Base-by-base conservation (phyloP, 2,329 filamentous ascomycete genomes). In the Plectosphaerella cucumerina region DNA sequence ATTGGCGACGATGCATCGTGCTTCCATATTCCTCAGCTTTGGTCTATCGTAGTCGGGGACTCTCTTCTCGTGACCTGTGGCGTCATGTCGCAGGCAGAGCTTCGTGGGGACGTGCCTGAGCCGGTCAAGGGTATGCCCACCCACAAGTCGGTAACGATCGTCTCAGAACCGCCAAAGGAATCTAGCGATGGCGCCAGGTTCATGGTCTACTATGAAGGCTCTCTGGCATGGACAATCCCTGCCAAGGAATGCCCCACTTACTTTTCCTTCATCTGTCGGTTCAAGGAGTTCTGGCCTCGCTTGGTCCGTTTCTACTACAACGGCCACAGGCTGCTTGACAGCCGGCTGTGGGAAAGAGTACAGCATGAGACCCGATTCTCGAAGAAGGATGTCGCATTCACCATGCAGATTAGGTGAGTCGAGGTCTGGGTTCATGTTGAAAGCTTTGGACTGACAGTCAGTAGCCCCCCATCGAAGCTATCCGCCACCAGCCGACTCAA, bases 21-120 rank as follows among this genome's bases (percentile, higher is more conserved):
- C 48, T 77, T 75, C 50, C 74, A 78, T 50, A 70, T 78, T 43
- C 63, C 70, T 1, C 76, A 78, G 55, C 50, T 76, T 10, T 78
- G 75, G 76, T 73, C 69, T 53, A 55, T 78, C 5, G 60, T 76
- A 6, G 53, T 78, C 2, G 70, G 71, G 39, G 70, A 75, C 43
- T 67, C 56, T 8, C 57, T 74, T 3, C 60, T 76, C 4, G 62
- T 76, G 4, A 76, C 74, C 1, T 77, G 71, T 46, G 66, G 71
- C 17, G 62, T 62, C 6, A 68, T 73, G 61, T 20, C 39, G 18
- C n/a, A 42, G 8, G n/a, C 17, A 20, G 39, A 42, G 39, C 39
- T 42, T 20, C 39, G 39, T 10, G 39, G 39, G 9, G 44, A 60
- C 0, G 62, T 67, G 44, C 54, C 62, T 1, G 58, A 76, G 3